Evolutionary conservation across 306 rosid species (phyloP).

Genomic region (Purshia tridentata): DNA sequence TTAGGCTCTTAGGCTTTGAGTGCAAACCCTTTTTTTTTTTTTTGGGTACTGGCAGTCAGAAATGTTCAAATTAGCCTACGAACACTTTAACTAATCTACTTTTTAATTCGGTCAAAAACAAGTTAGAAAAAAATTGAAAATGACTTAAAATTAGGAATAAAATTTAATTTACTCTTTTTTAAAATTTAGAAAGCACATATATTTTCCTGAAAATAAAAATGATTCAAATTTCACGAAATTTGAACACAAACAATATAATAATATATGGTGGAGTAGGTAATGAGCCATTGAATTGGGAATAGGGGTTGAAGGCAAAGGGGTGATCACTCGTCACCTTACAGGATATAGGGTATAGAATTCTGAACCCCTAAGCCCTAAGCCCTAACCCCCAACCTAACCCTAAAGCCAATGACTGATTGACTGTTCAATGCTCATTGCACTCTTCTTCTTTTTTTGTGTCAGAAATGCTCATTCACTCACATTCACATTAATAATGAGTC

Average conservation of each 20-base stretch:
- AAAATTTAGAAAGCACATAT: too few relatives aligned
- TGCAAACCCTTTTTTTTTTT: too few relatives aligned
- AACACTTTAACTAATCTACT: too few relatives aligned
- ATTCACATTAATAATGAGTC: constrained; percentile 13
- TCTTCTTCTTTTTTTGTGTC: too few relatives aligned
- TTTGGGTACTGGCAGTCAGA: too few relatives aligned
- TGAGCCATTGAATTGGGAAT: background rate
- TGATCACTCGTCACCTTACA: background rate
- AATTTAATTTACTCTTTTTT: too few relatives aligned
- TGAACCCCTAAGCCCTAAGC: background rate
- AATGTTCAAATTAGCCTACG: too few relatives aligned
- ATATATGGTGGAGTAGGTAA: background rate
- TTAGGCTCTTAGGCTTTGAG: constrained; percentile 11
- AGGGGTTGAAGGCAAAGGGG: background rate
- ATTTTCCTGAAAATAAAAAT: background rate
- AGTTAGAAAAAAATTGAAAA: too few relatives aligned
- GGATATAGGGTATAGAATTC: constrained; percentile 3
- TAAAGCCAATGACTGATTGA: background rate
- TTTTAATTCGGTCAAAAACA: too few relatives aligned
- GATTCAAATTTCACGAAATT: background rate
- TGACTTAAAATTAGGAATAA: too few relatives aligned
- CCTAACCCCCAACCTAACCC: background rate
- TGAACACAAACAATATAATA: background rate
- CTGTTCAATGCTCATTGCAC: background rate
- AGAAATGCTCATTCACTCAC: constrained; percentile 17